A percentile compares a stretch with the other conserved stretches of the same genome.
phyloP scores from a whole-genome alignment of 371 early-diverging fungal species.

The Lichtheimia ornata region DNA sequence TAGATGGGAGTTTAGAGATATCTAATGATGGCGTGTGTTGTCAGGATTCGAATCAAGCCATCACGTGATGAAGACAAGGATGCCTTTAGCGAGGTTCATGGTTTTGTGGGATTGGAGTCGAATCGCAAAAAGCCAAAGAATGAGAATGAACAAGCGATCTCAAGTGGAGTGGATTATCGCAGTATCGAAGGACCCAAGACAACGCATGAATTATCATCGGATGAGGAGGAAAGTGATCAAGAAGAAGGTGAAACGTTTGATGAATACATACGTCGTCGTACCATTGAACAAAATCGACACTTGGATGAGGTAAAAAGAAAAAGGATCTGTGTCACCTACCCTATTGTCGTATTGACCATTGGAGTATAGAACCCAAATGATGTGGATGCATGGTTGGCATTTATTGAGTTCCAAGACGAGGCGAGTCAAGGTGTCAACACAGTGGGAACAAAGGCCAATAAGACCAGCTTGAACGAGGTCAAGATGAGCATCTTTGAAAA shows the following conservation, averaged over 20 bases:
- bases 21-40: background rate
- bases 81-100: conserved; percentile 7
- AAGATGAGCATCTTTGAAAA: conserved; percentile 78
- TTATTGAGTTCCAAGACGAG: conserved; percentile 71
- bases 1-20: conserved; percentile 15
- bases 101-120: conserved; percentile 17
- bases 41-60: conserved; percentile 28
- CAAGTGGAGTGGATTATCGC: conserved; percentile 44
- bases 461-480: conserved; percentile 58
- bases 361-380: conserved; percentile 57
- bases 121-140: background rate
- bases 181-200: conserved; percentile 31
- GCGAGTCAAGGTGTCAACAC: conserved; percentile 29
- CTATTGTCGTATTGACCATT: background rate
- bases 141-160: conserved; percentile 15
- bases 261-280: conserved; percentile 34
- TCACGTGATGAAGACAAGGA: background rate
- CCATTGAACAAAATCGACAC: conserved; percentile 36
- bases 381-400: conserved; percentile 67
- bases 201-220: conserved; percentile 21
- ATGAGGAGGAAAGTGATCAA: conserved; percentile 22
- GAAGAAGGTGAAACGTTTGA: conserved; percentile 41
- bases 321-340: background rate
- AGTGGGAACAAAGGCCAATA: conserved; percentile 33
- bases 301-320: conserved; percentile 24